These are phyloP conservation scores for Aspergillus hortae DNA, from an alignment of 2,329 filamentous ascomycete genomes.

Conservation along the genomic window DNA sequence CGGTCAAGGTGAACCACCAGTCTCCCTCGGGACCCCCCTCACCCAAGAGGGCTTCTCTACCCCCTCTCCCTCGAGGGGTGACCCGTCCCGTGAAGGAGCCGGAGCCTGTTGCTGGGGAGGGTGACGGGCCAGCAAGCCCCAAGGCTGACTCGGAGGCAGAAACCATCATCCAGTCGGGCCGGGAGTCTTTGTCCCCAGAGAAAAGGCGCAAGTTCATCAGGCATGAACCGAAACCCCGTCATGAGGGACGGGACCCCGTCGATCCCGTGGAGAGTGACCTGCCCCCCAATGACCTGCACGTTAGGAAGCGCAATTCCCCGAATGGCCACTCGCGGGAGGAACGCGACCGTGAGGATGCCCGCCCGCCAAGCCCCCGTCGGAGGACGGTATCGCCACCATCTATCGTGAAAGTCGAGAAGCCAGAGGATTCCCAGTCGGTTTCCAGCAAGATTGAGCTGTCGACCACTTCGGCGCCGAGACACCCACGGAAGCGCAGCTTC, in stretches of 20 bases:
- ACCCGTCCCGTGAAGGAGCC: constrained; percentile 23
- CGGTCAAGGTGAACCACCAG: constrained; percentile 29
- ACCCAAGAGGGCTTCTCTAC: constrained; percentile 18
- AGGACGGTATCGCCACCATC: constrained; percentile 29
- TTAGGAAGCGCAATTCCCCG: constrained; percentile 29
- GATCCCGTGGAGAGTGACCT: constrained; percentile 18
- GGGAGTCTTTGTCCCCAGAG: constrained; percentile 44
- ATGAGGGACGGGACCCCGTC: constrained; percentile 21
- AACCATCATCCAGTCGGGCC: constrained; percentile 47
- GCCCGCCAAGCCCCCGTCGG: constrained; percentile 23
- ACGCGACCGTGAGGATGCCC: constrained; percentile 16
- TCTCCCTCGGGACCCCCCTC: constrained; percentile 21
- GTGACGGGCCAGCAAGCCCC: constrained; percentile 35
- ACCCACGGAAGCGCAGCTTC: constrained; percentile 35
- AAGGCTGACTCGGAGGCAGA: constrained; percentile 48
- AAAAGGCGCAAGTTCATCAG: constrained; percentile 42
- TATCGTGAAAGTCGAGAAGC: constrained; percentile 35
- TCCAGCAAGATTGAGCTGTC: constrained; percentile 20
- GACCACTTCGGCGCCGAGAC: constrained; percentile 13
- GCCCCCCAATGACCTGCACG: constrained; percentile 20
- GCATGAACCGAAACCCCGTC: constrained; percentile 33
- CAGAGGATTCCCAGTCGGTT: constrained; percentile 27
- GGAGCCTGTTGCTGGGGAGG: constrained; percentile 25
- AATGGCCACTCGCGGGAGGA: constrained; percentile 24
- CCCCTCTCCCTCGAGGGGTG: constrained; percentile 16